Conservation (phyloP, 306 rosid species). For the Corylus avellana region DNA sequence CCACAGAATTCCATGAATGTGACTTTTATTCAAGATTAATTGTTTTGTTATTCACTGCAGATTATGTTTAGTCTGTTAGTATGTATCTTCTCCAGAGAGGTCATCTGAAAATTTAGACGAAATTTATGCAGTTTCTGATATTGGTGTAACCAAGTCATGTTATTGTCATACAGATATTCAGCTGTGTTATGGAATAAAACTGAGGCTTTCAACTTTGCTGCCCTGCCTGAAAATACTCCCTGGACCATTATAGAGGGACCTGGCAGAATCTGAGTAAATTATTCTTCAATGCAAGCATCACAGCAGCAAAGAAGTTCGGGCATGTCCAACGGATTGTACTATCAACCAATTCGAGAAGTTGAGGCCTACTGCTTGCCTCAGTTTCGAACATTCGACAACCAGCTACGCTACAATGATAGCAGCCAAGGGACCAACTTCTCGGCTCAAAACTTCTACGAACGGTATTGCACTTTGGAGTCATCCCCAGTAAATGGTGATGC, state of each 20-base stretch:
- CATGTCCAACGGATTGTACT: conserved; percentile 54
- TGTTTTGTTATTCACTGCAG: conserved; percentile 34
- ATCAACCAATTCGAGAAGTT: conserved; percentile 65
- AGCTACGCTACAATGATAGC: conserved; percentile 45
- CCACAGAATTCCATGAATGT: not conserved
- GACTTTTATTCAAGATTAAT: not conserved
- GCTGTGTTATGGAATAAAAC: conserved; percentile 18
- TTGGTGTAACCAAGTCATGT: conserved; percentile 10
- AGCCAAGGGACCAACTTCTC: conserved; percentile 45
- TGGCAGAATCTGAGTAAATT: not conserved
- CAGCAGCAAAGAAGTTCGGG: conserved; percentile 59
- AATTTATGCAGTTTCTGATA: conserved; percentile 7
- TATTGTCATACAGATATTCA: conserved; percentile 15
- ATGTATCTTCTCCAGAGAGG: conserved; percentile 14
- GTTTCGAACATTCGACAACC: conserved; percentile 49
- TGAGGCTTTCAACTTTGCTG: not conserved
- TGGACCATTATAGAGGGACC: conserved; percentile 11
- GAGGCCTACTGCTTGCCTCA: conserved; percentile 66
- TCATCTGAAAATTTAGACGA: conserved; percentile 1
- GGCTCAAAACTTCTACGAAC: conserved; percentile 36
- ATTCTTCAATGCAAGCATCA: conserved; percentile 71
- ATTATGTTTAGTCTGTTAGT: conserved; percentile 26
- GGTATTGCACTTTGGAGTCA: conserved; percentile 87
- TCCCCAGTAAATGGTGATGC: conserved; percentile 50
- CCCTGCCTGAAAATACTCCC: conserved; percentile 10